Base-by-base conservation (phyloP, 129 eudicot species). In the Tagetes erecta region DNA sequence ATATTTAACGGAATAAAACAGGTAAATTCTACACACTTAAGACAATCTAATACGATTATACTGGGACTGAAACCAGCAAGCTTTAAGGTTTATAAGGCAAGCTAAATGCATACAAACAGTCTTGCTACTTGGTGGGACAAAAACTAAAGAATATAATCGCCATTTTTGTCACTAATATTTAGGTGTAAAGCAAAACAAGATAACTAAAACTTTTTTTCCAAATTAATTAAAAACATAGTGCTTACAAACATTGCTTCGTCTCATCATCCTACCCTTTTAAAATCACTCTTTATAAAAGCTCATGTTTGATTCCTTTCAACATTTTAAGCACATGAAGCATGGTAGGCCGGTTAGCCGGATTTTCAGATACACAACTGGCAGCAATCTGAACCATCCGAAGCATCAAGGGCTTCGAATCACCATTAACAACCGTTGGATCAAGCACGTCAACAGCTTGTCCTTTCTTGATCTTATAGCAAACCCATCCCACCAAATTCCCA, bases 401-500 rank as follows among this genome's bases (percentile, higher is more conserved):
- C 95, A 91, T 91, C 83, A 59, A 72, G 40, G 77, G 83, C 85
- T 86, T 88, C 6, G 84, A 91, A 71, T 64, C 86, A 2, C 84
- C 92, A 79, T 83, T 80, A 5, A 86, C 87, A 30, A 86, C 58
- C 3, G 76, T 68, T 55, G 84, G 83, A 77, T 91, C 97, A 5
- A 91, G 88, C 53, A 86, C 92, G 39, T 91, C 97, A 34, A 79
- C 86, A 0, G 90, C 92, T 52, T 76, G 37, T 38, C 87, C 84
- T 42, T 86, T 81, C 87, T 86, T 84, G 68, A 91, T 80, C 80
- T 88, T 91, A 72, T 78, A 66, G 65, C 84, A 76, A 59, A 86
- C 97, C 97, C 97, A 91, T 1, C 97, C 97, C 1, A 91, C 97
- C 83, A 91, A 77, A 68, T 88, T 91, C 41, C 97, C 95, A 33